phyloP scores from a whole-genome alignment of 1,284 basidiomycete species.

The Cryptococcus sp. region DNA sequence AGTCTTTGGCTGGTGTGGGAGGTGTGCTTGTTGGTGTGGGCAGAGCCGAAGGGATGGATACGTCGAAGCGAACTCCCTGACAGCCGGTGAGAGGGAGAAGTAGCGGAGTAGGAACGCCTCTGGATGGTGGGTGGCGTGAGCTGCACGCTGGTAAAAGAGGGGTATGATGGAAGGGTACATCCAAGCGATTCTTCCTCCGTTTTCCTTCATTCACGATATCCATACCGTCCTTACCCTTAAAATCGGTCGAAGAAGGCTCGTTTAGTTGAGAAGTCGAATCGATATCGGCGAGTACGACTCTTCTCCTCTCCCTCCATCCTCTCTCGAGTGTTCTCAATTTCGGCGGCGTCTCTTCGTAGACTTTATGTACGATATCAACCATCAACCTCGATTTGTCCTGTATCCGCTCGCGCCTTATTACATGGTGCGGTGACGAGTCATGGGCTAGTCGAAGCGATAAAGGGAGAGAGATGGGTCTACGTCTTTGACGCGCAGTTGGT shows the following conservation, averaged over 20 bases:
- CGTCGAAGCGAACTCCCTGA: conserved; percentile 8
- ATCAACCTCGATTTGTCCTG: no score
- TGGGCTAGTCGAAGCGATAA: no score
- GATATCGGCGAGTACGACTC: neutral
- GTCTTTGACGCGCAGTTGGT: neutral
- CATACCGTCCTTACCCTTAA: no score
- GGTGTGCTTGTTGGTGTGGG: conserved; percentile 15
- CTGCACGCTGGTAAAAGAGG: no score
- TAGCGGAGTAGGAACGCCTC: neutral
- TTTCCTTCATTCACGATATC: no score
- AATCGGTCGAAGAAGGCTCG: no score
- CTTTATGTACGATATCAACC: neutral
- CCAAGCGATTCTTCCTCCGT: no score
- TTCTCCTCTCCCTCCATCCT: conserved; percentile 37
- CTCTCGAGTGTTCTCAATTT: conserved; percentile 33
- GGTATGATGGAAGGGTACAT: no score
- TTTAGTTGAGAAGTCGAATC: no score
- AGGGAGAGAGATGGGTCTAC: neutral
- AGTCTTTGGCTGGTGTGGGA: neutral
- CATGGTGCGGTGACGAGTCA: no score
- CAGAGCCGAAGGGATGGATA: conserved; percentile 10
- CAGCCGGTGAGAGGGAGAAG: neutral
- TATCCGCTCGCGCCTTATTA: no score
- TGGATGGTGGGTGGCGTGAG: no score
- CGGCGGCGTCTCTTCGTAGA: conserved; percentile 36